A percentile compares a stretch with the other conserved stretches of the same genome.
Conservation (phyloP, 176 grass and related monocot genomes). For the Aegilops longissima region DNA sequence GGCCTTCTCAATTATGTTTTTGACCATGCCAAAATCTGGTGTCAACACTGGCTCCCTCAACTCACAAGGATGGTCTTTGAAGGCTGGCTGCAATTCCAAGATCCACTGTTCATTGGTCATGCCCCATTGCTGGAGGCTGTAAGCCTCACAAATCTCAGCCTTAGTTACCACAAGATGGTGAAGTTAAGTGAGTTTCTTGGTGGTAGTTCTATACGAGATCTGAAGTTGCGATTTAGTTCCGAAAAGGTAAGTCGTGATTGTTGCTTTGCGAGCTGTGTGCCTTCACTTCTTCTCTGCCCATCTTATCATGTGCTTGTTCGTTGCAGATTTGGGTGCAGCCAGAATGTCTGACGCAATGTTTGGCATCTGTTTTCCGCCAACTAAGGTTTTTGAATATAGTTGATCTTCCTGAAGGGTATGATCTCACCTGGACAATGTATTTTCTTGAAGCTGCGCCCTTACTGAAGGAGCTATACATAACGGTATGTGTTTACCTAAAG, state of each 20-base stretch:
- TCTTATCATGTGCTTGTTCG: neutral
- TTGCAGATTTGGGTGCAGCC: too few species aligned
- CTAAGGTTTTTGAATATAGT: too few species aligned
- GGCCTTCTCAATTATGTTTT: too few species aligned
- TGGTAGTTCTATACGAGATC: neutral
- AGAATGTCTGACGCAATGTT: too few species aligned
- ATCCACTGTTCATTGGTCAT: neutral
- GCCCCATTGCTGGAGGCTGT: neutral
- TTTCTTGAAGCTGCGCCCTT: too few species aligned
- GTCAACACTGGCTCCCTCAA: neutral
- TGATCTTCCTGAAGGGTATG: too few species aligned
- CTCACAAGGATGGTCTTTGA: neutral
- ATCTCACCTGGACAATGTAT: too few species aligned
- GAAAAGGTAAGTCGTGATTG: neutral
- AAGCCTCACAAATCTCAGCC: neutral
- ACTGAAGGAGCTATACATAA: too few species aligned
- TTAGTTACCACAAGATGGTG: neutral
- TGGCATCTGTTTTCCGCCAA: too few species aligned
- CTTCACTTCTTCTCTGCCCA: neutral
- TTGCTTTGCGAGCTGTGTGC: neutral
- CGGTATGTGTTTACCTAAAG: too few species aligned
- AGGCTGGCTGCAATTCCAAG: neutral
- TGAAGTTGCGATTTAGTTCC: neutral
- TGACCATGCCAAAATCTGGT: too few species aligned
- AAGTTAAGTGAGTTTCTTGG: neutral